Base-by-base conservation (phyloP, 306 rosid genomes). In the Cicer bijugum region DNA sequence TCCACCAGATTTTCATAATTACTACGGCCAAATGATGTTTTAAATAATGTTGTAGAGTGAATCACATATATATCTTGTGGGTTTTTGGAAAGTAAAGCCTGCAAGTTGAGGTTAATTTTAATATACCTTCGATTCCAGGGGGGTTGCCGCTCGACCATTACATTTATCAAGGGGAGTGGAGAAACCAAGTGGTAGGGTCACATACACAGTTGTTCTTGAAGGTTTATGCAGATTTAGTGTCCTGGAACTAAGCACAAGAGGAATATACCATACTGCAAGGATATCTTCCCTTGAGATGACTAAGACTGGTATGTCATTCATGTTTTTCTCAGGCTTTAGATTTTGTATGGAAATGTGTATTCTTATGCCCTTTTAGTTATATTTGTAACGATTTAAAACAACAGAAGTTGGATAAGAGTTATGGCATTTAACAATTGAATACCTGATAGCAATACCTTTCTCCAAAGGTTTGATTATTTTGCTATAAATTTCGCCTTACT, bases 151-250 rank as follows among this genome's bases (percentile, higher is more conserved):
- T 43, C 91, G 99, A 61, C 93, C 99, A 47, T 85, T 95, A 70
- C 99, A 91, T 80, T 88, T 91, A 59, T 95, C 99, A 74, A 88
- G 99, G 88, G 99, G 97, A 71, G 99, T 95, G 78, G 99, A 95
- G 86, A 95, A 95, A 81, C 97, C 99, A 14, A 95, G 99, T 84
- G 99, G 99, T 66, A 89, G 96, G 85, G 99, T 95, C 72, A 95
- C 99, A 4, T 95, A 95, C 86, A 92, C 80, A 19, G 97, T 95
- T 61, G 96, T 91, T 84, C 90, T 95, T 74, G 97, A 95, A 88
- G 99, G 99, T 68, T 85, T 95, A 78, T 91, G 99, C 81, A 85
- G 97, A 85, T 95, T 91, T 87, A 88, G 83, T 46, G 92, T 95
- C 69, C 96, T 91, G 84, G 97, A 95, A 76, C 93, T 91, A 56